Evolutionary conservation across 2,329 filamentous ascomycete genomes (phyloP), one percentile per base, ranked within the genome.

Genomic region (Leptographium galeiforme): DNA sequence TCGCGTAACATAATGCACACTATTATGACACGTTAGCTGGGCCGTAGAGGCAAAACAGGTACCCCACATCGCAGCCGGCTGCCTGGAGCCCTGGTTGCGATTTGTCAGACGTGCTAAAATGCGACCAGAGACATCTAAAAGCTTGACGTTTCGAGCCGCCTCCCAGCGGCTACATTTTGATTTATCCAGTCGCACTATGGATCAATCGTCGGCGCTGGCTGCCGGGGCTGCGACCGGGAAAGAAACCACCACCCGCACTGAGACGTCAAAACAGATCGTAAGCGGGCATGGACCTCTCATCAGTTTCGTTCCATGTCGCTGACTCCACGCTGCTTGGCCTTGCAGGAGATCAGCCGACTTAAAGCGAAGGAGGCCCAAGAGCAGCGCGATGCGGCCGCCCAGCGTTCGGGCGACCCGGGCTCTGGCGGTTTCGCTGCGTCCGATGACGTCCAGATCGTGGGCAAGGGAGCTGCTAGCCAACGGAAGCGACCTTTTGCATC

Each of bases 301-400:
- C n/a, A 14, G 8, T 25, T n/a, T 3, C 12, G 6, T 38, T 2
- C 34, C 6, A 19, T 25, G 4, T 14, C 33, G 18, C 39, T 52
- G 16, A 30, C 19, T 2, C 32, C 14, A 18, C 36, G 40, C 18
- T n/a, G 1, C 7, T 16, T 30, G 19, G 36, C 30, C 2, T 4
- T 13, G 39, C 55, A 93, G 87, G 91, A 96, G 79, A 82, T 91
- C 66, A 90, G 84, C 61, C 81, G 91, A 19, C 78, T 96, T 34
- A 87, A 83, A 69, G 88, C 93, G 53, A 97, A 96, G 75, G 90
- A 89, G 2, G 74, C 90, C 18, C 85, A 87, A 55, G 81, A 87
- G 60, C 82, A 85, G 62, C 78, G 78, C 55, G 82, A 89, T 62
- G 81, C 84, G 38, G 80, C 84, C 55, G 19, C 61, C 61, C 11